These are phyloP conservation scores for Rubia tinctorum DNA, from an alignment of 305 asterid species.

Conservation along the genomic window DNA sequence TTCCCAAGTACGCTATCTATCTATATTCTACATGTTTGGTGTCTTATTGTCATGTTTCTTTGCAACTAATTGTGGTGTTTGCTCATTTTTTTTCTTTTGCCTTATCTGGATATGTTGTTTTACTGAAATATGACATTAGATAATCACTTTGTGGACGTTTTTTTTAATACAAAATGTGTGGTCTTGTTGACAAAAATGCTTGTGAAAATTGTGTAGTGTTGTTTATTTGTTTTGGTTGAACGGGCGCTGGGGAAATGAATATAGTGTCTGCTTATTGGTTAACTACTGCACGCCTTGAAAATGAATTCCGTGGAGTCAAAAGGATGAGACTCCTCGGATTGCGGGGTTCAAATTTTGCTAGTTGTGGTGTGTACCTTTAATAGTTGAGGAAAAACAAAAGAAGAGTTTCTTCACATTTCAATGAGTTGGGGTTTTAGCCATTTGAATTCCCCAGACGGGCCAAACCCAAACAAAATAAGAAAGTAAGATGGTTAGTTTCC, in stretches of 20 bases:
- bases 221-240: not conserved
- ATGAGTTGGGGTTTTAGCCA: not conserved
- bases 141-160: not conserved
- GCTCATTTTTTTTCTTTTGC: not conserved
- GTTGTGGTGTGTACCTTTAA: not conserved
- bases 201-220: not conserved
- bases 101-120: not conserved
- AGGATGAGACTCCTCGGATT: not conserved
- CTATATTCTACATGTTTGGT: not conserved
- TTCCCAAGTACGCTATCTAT: slow-evolving; percentile 5
- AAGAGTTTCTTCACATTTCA: not conserved
- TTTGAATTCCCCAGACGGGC: not conserved
- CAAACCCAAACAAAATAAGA: not conserved
- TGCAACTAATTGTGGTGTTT: not conserved
- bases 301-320: not conserved
- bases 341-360: not conserved
- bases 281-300: not conserved
- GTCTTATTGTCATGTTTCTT: not conserved
- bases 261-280: not conserved
- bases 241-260: not conserved
- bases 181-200: not conserved
- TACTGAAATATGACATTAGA: not conserved
- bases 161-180: not conserved
- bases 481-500: not conserved
- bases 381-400: not conserved